Conservation (phyloP, 2,329 filamentous ascomycete genomes). For the Colletotrichum sublineola region DNA sequence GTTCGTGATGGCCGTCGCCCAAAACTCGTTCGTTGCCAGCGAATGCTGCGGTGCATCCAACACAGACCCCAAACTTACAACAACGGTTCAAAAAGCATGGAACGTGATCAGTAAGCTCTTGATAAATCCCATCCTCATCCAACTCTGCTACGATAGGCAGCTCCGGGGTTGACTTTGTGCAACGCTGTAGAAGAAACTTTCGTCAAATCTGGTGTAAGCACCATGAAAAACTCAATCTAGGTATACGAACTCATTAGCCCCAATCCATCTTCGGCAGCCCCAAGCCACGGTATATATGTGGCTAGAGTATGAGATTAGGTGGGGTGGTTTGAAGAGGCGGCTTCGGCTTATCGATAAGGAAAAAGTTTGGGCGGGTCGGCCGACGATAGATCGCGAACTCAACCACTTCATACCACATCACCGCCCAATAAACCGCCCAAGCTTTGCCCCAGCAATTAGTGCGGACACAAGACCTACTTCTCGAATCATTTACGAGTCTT, state of each 20-base stretch:
- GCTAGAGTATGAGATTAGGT: not conserved
- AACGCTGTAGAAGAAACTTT: not conserved
- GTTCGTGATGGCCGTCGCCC: slow-evolving; percentile 17
- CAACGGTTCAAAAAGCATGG: not conserved
- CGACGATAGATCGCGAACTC: not conserved
- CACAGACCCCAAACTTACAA: too few relatives aligned
- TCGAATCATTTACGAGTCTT: too few relatives aligned
- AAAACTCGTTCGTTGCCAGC: not conserved
- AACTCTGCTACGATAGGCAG: not conserved
- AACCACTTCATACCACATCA: not conserved
- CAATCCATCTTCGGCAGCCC: too few relatives aligned
- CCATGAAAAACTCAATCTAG: not conserved
- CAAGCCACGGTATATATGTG: not conserved
- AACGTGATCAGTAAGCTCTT: not conserved
- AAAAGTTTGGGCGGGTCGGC: slow-evolving; percentile 1
- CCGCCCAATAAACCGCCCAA: not conserved
- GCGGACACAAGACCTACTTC: not conserved
- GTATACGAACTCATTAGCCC: too few relatives aligned
- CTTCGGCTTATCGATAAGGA: not conserved
- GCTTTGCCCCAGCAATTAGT: not conserved
- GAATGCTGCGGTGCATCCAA: too few relatives aligned
- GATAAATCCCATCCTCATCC: not conserved
- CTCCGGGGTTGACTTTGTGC: not conserved
- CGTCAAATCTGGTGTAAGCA: not conserved
- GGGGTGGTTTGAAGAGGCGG: not conserved